Base-by-base conservation (phyloP, 169 alveolate genomes). In the Plasmodium inui region DNA sequence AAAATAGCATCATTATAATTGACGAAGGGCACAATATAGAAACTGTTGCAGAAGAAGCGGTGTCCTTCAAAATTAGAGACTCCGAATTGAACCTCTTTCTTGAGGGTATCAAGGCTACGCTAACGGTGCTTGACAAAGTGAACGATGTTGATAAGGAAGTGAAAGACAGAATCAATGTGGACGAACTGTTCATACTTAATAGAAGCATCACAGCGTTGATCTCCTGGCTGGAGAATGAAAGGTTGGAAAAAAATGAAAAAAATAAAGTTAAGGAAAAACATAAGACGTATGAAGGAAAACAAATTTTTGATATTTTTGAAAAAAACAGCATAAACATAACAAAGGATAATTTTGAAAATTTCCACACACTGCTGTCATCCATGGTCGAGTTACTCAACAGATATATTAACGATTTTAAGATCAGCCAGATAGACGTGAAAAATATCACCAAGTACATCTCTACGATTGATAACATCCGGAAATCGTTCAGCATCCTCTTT, bases 21-120 rank as follows among this genome's bases (percentile, higher is more conserved):
- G 99, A 98, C 93, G 99, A 98, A 92, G 99, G 99, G 14, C 99
- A 98, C 92, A 98, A 98, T 95, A 96, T 98, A 14, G 98, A 97
- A 73, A 84, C 92, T 17, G 97, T 97, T 26, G 98, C 99, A 7
- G 99, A 98, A 88, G 97, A 93, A 22, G 99, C 98, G 2, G 97
- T 96, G 30, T 96, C 98, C 0, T 97, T 96, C 82, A 89, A 84
- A 67, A 57, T 96, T 34, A 92, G 92, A 85, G 97, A 95, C 78
- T 73, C 95, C 10, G 96, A 95, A 72, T 83, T 95, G 55, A 94
- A 94, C 41, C 86, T 95, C 46, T 95, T 95, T 82, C 81, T 92
- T 81, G 95, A 95, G 50, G 92, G 95, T 8, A 92, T 95, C 32
- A 86, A 92, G 53, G 92, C 90, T 67, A 90, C 95, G 14, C 26